Evolutionary conservation across 208 protist genomes (phyloP).

Genomic region (Herpetomonas samuelpessoai): DNA sequence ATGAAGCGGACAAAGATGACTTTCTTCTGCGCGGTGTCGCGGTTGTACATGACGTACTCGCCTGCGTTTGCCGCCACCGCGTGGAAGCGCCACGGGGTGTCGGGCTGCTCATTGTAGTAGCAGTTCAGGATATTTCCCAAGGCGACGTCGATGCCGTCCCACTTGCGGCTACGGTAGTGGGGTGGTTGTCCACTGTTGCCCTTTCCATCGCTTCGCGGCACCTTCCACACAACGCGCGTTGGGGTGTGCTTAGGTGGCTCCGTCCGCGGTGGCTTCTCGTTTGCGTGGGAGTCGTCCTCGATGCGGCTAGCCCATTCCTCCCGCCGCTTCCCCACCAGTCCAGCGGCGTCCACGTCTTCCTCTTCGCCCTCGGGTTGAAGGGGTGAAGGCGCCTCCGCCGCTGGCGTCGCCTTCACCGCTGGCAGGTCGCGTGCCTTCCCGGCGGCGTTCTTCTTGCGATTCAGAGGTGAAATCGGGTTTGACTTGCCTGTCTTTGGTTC

Average conservation of each 20-base stretch:
- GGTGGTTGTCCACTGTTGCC: constrained; percentile 16
- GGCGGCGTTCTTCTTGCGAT: too few species aligned
- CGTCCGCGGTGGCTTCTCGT: background rate
- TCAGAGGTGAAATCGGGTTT: too few species aligned
- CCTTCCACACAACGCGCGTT: background rate
- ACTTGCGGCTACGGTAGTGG: constrained; percentile 39
- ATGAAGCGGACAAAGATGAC: constrained; percentile 56
- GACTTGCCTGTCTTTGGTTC: too few species aligned
- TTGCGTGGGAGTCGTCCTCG: background rate
- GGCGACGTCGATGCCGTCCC: constrained; percentile 62
- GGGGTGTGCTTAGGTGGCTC: constrained; percentile 5
- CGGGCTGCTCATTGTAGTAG: constrained; percentile 35
- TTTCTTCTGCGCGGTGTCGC: constrained; percentile 23
- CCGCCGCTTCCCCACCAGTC: background rate
- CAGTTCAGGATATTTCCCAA: constrained; percentile 44
- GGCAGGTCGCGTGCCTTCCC: too few species aligned
- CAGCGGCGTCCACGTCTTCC: background rate
- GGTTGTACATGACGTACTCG: constrained; percentile 77
- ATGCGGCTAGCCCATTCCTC: background rate
- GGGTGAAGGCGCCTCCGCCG: constrained; percentile 9
- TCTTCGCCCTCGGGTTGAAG: constrained; percentile 2
- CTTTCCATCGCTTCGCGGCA: background rate
- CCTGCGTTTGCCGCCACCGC: constrained; percentile 36
- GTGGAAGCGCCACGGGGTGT: constrained; percentile 51
- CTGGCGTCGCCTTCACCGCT: too few species aligned